Evolutionary conservation across 176 grass and related monocot species (phyloP).

Genomic region (Areca catechu): DNA sequence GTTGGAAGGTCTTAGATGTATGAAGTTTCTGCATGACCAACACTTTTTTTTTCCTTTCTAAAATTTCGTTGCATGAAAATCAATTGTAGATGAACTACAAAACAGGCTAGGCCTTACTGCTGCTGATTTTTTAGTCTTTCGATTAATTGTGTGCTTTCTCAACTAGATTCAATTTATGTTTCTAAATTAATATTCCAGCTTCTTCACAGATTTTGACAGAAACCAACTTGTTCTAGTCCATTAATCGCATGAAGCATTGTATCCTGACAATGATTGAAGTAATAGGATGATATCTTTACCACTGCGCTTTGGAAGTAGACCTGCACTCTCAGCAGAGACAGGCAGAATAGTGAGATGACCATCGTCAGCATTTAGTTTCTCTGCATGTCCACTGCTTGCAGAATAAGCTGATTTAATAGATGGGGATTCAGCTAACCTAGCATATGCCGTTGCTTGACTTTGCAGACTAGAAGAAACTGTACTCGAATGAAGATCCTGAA

Average conservation of each 20-base stretch:
- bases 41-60: too few species aligned
- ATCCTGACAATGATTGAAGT: neutral
- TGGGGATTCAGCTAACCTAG: slow-evolving; percentile 49
- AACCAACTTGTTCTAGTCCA: too few species aligned
- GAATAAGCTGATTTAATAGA: slow-evolving; percentile 24
- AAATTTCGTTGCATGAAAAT: too few species aligned
- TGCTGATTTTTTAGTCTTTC: too few species aligned
- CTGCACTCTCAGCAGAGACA: slow-evolving; percentile 78
- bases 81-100: too few species aligned
- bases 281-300: slow-evolving; percentile 21
- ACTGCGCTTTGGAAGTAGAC: slow-evolving; percentile 57
- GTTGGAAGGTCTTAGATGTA: too few species aligned
- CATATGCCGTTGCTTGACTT: slow-evolving; percentile 55
- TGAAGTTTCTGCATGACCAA: too few species aligned
- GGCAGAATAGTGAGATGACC: slow-evolving; percentile 57
- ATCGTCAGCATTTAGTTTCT: slow-evolving; percentile 25
- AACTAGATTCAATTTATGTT: too few species aligned
- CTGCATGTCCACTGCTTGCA: slow-evolving; percentile 5
- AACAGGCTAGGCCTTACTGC: too few species aligned
- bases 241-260: neutral
- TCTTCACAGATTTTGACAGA: too few species aligned
- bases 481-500: slow-evolving; percentile 44
- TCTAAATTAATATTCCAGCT: too few species aligned
- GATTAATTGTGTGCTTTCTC: too few species aligned
- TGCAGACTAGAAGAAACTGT: slow-evolving; percentile 46